These are phyloP conservation scores for Periconia digitata DNA, from an alignment of 2,329 filamentous ascomycete genomes.

Conservation along the genomic window DNA sequence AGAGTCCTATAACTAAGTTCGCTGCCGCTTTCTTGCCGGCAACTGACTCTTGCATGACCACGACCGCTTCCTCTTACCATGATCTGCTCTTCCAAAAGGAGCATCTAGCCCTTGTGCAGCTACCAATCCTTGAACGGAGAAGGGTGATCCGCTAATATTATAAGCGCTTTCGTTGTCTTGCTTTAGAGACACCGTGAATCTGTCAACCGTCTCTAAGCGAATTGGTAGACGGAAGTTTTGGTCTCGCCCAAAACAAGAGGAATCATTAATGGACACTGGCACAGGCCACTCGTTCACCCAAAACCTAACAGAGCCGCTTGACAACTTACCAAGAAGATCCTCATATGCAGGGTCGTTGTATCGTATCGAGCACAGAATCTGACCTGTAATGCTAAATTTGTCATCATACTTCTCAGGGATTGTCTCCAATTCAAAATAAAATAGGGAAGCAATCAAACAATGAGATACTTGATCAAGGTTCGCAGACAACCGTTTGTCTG, in stretches of 20 bases:
- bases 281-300: slow-evolving; percentile 6
- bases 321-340: slow-evolving; percentile 4
- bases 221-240: slow-evolving; percentile 11
- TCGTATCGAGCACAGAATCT: slow-evolving; percentile 9
- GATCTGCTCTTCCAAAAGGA: slow-evolving; percentile 12
- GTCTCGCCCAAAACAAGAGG: slow-evolving; percentile 11
- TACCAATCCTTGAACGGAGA: slow-evolving; percentile 8
- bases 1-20: slow-evolving; percentile 6
- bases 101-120: slow-evolving; percentile 10
- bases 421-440: slow-evolving; percentile 19
- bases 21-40: slow-evolving; percentile 5
- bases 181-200: slow-evolving; percentile 14
- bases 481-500: slow-evolving; percentile 9
- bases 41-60: slow-evolving; percentile 6
- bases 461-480: slow-evolving; percentile 10
- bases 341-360: slow-evolving; percentile 7
- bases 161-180: slow-evolving; percentile 8
- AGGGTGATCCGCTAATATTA: slow-evolving; percentile 16
- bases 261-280: slow-evolving; percentile 5
- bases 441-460: slow-evolving; percentile 15
- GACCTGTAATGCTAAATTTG: slow-evolving; percentile 8
- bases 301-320: slow-evolving; percentile 7
- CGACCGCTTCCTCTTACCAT: slow-evolving; percentile 13
- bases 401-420: slow-evolving; percentile 10
- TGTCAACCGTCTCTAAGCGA: slow-evolving; percentile 4